A percentile compares a stretch with the other conserved stretches of the same genome.
These are phyloP conservation scores for Capsella bursapastoris DNA, from an alignment of 345 rosid genomes.

Conservation along the genomic window DNA sequence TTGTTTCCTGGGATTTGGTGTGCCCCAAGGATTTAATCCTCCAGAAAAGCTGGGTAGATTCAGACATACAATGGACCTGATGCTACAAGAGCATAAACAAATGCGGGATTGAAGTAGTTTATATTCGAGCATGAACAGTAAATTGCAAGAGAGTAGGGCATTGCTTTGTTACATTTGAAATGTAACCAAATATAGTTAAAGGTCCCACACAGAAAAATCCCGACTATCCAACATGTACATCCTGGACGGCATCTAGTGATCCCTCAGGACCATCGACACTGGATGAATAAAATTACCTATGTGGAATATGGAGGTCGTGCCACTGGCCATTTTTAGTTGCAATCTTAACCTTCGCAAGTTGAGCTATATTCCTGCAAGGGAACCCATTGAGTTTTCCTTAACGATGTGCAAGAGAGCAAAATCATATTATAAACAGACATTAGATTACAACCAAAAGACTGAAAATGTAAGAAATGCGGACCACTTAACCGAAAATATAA, in stretches of 20 bases:
- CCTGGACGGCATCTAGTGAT: slow-evolving; percentile 23
- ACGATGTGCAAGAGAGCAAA: slow-evolving; percentile 17
- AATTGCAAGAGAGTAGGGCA: not conserved
- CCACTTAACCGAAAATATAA: slow-evolving; percentile 14
- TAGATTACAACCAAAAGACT: not conserved
- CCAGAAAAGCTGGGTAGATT: slow-evolving; percentile 98
- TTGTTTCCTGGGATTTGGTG: slow-evolving; percentile 60
- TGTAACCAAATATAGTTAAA: not conserved
- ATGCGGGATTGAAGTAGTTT: slow-evolving; percentile 10
- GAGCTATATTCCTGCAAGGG: slow-evolving; percentile 76
- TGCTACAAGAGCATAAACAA: slow-evolving; percentile 30
- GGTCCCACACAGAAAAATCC: slow-evolving; percentile 9
- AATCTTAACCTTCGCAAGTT: slow-evolving; percentile 81
- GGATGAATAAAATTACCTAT: slow-evolving; percentile 40
- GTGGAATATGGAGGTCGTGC: slow-evolving; percentile 72
- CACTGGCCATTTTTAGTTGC: slow-evolving; percentile 69
- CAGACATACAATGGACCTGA: slow-evolving; percentile 86
- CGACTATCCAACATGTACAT: slow-evolving; percentile 30
- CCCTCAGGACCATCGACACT: slow-evolving; percentile 15
- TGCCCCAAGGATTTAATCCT: slow-evolving; percentile 96
- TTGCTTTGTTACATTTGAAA: not conserved
- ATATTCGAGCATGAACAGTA: not conserved
- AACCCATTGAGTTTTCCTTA: slow-evolving; percentile 25
- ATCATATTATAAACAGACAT: not conserved
- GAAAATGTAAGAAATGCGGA: slow-evolving; percentile 9